Evolutionary conservation across 306 rosid genomes (phyloP).

Genomic region (Pterocarpus santalinus): DNA sequence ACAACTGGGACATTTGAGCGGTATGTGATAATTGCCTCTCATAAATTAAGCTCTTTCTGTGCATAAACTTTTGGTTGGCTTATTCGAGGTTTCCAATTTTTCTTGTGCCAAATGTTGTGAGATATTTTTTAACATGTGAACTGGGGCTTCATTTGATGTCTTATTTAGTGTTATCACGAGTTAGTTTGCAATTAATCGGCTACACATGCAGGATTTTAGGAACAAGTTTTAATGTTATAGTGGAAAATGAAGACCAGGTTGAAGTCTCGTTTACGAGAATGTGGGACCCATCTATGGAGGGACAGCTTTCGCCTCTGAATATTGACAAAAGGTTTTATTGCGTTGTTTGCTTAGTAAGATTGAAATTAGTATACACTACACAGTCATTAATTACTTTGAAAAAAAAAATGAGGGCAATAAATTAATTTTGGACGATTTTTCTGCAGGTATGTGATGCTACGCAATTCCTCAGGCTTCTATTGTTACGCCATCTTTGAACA

Average conservation of each 20-base stretch:
- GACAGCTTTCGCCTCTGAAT: slow-evolving; percentile 75
- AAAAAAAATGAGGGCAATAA: not conserved
- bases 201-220: slow-evolving; percentile 66
- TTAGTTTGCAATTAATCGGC: not conserved
- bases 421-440: not conserved
- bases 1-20: slow-evolving; percentile 72
- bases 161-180: not conserved
- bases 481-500: slow-evolving; percentile 78
- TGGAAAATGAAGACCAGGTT: slow-evolving; percentile 74
- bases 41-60: not conserved
- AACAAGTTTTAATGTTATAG: slow-evolving; percentile 59
- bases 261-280: slow-evolving; percentile 80
- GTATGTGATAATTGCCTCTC: slow-evolving; percentile 51
- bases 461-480: slow-evolving; percentile 80
- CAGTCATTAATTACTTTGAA: not conserved
- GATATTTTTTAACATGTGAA: not conserved
- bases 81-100: too few species aligned
- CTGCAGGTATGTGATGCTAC: slow-evolving; percentile 75
- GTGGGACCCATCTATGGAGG: slow-evolving; percentile 83
- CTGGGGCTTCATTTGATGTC: not conserved
- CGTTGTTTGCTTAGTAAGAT: slow-evolving; percentile 16
- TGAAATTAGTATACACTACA: not conserved
- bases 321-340: slow-evolving; percentile 76
- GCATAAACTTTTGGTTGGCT: too few species aligned
- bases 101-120: not conserved